Evolutionary conservation across 768 basidiomycete genomes (phyloP).

Genomic region (Panus rudis): DNA sequence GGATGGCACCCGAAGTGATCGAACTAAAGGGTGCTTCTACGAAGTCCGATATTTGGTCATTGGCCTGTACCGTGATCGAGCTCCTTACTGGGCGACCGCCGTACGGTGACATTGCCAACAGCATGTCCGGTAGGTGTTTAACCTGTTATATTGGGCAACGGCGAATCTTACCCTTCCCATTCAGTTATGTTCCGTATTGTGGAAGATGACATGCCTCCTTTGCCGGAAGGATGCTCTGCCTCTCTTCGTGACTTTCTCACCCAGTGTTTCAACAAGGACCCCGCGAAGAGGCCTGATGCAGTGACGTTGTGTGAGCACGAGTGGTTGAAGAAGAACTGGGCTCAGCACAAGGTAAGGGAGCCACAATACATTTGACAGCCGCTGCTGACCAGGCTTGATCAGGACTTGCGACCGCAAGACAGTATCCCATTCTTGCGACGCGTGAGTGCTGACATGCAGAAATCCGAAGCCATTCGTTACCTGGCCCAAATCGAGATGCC

Average conservation of each 20-base stretch:
- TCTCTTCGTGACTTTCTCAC: slow-evolving; percentile 72
- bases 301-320: slow-evolving; percentile 82
- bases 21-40: slow-evolving; percentile 90
- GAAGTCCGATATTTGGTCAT: slow-evolving; percentile 92
- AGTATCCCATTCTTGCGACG: slow-evolving; percentile 93
- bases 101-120: slow-evolving; percentile 82
- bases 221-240: slow-evolving; percentile 76
- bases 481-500: slow-evolving; percentile 38
- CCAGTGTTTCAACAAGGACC: slow-evolving; percentile 90
- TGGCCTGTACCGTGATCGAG: slow-evolving; percentile 93
- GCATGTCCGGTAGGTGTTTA: slow-evolving; percentile 67
- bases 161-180: slow-evolving; percentile 3
- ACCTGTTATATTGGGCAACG: background rate
- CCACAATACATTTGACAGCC: background rate
- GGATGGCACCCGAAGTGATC: slow-evolving; percentile 99
- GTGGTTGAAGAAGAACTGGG: slow-evolving; percentile 83
- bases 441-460: slow-evolving; percentile 80
- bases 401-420: slow-evolving; percentile 87
- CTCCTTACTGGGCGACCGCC: slow-evolving; percentile 89
- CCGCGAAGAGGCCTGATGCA: slow-evolving; percentile 74
- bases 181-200: slow-evolving; percentile 97
- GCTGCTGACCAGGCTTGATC: background rate
- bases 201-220: slow-evolving; percentile 82
- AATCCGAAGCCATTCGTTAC: slow-evolving; percentile 56
- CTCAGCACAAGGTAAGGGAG: slow-evolving; percentile 59